phyloP scores from a whole-genome alignment of 2,329 filamentous ascomycete species.

The Aureobasidium leucospermi region DNA sequence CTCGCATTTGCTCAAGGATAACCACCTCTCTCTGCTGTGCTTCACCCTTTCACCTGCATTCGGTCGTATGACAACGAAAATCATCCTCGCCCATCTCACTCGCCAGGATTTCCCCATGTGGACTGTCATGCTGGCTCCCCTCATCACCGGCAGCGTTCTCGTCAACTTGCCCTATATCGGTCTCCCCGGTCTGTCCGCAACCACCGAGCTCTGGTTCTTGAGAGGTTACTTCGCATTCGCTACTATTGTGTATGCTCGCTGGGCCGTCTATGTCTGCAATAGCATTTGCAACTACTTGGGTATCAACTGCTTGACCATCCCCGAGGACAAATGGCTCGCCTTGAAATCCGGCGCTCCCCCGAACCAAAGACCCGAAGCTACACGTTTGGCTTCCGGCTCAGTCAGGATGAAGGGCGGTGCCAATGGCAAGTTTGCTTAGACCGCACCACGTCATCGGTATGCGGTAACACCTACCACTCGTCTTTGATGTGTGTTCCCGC shows the following conservation, averaged over 20 bases:
- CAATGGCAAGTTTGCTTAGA: conserved; percentile 10
- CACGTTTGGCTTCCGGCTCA: background rate
- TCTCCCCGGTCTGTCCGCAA: conserved; percentile 53
- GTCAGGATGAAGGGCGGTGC: conserved; percentile 1
- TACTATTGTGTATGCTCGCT: conserved; percentile 78
- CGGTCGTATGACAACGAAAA: conserved; percentile 96
- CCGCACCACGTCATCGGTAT: too few species aligned
- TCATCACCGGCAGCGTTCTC: conserved; percentile 76
- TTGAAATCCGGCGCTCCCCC: background rate
- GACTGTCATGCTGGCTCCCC: conserved; percentile 82
- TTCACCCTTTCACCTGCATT: conserved; percentile 95
- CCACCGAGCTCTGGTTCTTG: conserved; percentile 71
- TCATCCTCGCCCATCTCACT: conserved; percentile 92
- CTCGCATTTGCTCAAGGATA: conserved; percentile 71
- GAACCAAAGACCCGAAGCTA: background rate
- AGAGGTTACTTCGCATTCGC: conserved; percentile 79
- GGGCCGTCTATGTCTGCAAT: conserved; percentile 84
- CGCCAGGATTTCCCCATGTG: conserved; percentile 93
- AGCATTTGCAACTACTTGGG: conserved; percentile 87
- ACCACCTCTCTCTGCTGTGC: conserved; percentile 87
- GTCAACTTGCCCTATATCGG: conserved; percentile 76
- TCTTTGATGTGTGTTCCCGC: too few species aligned
- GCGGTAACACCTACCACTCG: too few species aligned
- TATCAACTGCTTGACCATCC: conserved; percentile 90
- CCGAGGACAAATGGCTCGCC: conserved; percentile 27